phyloP scores from a whole-genome alignment of 768 basidiomycete genomes.

The Cubamyces lactineus region DNA sequence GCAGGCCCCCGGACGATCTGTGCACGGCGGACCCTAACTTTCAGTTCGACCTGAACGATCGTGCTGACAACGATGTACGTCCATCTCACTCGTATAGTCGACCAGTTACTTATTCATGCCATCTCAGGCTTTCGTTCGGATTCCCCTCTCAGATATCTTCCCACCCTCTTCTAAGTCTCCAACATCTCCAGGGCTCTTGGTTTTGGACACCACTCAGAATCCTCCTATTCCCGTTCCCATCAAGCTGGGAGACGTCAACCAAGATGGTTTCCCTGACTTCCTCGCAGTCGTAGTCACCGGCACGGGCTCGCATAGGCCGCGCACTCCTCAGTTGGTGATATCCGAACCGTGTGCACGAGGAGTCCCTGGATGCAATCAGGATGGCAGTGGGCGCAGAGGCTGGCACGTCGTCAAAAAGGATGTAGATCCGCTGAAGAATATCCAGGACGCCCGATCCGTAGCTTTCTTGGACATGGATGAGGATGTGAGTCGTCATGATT shows the following conservation, averaged over 20 bases:
- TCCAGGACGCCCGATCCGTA: slow-evolving; percentile 79
- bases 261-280: slow-evolving; percentile 94
- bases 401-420: slow-evolving; percentile 62
- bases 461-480: slow-evolving; percentile 93
- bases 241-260: slow-evolving; percentile 85
- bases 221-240: slow-evolving; percentile 78
- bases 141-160: slow-evolving; percentile 67
- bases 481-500: slow-evolving; percentile 62
- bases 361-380: slow-evolving; percentile 57
- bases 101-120: not conserved
- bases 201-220: slow-evolving; percentile 64
- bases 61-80: slow-evolving; percentile 54
- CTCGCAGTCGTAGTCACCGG: slow-evolving; percentile 59
- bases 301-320: slow-evolving; percentile 39
- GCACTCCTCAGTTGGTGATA: slow-evolving; percentile 62
- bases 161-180: slow-evolving; percentile 37
- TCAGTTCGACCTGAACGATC: slow-evolving; percentile 65
- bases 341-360: slow-evolving; percentile 62
- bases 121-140: slow-evolving; percentile 63
- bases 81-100: not conserved
- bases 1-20: slow-evolving; percentile 78
- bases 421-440: slow-evolving; percentile 58
- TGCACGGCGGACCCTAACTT: slow-evolving; percentile 84
- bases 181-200: slow-evolving; percentile 58
- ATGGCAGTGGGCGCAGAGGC: slow-evolving; percentile 60